A percentile compares a stretch with the other conserved stretches of the same genome.
Conservation (phyloP, 1,284 basidiomycete species). For the Tilletia caries region DNA sequence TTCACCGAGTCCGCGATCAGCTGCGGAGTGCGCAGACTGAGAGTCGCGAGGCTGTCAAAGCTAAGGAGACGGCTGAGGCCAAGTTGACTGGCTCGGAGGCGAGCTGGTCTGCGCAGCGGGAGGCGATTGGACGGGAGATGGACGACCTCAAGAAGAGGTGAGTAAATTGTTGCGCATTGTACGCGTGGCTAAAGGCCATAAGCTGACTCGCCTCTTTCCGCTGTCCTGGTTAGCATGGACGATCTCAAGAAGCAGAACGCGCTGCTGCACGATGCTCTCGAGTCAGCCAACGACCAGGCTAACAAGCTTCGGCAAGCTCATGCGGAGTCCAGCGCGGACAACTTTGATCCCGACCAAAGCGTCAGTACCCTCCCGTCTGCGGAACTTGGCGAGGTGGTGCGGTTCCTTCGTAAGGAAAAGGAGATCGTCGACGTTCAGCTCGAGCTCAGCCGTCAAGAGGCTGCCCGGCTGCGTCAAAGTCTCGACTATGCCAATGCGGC, state of each 20-base stretch:
- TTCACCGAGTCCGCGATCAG: constrained; percentile 20
- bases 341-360: constrained; percentile 58
- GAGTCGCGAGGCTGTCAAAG: constrained; percentile 61
- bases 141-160: constrained; percentile 65
- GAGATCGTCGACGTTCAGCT: constrained; percentile 83
- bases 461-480: constrained; percentile 69
- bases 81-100: constrained; percentile 68
- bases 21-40: constrained; percentile 73
- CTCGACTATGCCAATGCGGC: constrained; percentile 69
- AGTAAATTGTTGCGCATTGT: neutral
- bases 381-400: constrained; percentile 70
- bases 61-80: constrained; percentile 70
- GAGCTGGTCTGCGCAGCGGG: constrained; percentile 76
- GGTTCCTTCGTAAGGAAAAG: constrained; percentile 81
- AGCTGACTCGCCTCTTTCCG: neutral
- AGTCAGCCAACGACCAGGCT: constrained; percentile 77
- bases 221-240: constrained; percentile 56
- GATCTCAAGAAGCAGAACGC: constrained; percentile 75
- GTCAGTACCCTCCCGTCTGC: constrained; percentile 24
- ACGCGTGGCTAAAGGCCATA: no score
- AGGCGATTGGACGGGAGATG: constrained; percentile 72
- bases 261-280: constrained; percentile 76
- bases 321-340: constrained; percentile 23
- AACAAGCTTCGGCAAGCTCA: constrained; percentile 64
- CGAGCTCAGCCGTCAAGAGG: constrained; percentile 80